These are phyloP conservation scores for Lactifluus piperatus DNA, from an alignment of 768 basidiomycete species.

Conservation along the genomic window DNA sequence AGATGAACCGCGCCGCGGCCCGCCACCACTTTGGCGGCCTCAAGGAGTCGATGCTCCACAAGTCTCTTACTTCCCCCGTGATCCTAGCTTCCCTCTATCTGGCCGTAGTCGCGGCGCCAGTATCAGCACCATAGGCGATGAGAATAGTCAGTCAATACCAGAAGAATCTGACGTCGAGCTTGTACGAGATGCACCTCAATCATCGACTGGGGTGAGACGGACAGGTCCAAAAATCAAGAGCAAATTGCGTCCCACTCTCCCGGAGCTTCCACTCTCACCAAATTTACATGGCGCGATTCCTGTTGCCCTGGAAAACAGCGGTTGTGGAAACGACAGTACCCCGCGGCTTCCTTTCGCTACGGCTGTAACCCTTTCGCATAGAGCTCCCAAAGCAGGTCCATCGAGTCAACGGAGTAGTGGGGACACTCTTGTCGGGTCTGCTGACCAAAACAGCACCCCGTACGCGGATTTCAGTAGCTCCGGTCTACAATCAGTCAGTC, in stretches of 20 bases:
- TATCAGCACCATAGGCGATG: conserved; percentile 40
- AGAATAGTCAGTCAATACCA: conserved; percentile 30
- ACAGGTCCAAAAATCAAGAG: conserved; percentile 19
- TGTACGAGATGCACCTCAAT: conserved; percentile 28
- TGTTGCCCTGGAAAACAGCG: background rate
- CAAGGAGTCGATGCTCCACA: conserved; percentile 22
- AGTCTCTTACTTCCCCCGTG: conserved; percentile 32
- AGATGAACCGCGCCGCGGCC: conserved; percentile 6
- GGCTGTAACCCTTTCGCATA: background rate
- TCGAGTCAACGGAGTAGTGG: background rate
- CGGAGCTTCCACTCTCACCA: conserved; percentile 28
- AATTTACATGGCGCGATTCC: conserved; percentile 16
- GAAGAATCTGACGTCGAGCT: conserved; percentile 49
- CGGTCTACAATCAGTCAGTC: conserved; percentile 7
- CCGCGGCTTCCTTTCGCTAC: conserved; percentile 1
- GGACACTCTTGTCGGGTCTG: background rate
- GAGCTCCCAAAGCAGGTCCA: conserved; percentile 2
- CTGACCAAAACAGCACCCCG: background rate
- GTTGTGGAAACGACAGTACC: background rate
- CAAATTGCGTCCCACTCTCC: conserved; percentile 27
- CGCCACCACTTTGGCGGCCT: conserved; percentile 8
- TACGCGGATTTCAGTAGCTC: background rate
- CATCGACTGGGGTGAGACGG: background rate
- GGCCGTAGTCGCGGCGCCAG: conserved; percentile 49
- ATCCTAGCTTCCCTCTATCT: conserved; percentile 27